Evolutionary conservation across 2,329 filamentous ascomycete genomes (phyloP).

Genomic region (Pseudogymnoascus sp.): DNA sequence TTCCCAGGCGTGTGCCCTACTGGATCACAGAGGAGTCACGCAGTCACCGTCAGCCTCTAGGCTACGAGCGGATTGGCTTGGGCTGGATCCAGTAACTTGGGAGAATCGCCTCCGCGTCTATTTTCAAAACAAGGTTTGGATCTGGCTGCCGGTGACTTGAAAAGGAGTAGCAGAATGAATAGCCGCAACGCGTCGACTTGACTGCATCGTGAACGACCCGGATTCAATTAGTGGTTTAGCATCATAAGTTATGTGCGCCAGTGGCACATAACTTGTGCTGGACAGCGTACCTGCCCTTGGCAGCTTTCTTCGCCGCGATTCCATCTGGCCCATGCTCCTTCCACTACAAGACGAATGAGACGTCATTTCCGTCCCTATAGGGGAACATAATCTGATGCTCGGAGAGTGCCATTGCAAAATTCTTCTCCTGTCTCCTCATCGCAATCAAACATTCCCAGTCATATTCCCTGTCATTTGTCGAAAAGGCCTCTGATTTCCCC

Average conservation of each 20-base stretch:
- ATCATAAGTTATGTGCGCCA: slow-evolving; percentile 5
- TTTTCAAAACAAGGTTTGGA: slow-evolving; percentile 1
- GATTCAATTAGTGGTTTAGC: slow-evolving; percentile 6
- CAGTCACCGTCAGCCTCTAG: background rate
- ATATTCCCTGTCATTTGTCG: slow-evolving; percentile 4
- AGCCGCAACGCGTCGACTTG: background rate
- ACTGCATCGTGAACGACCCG: background rate
- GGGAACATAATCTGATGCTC: background rate
- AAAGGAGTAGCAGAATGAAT: slow-evolving; percentile 9
- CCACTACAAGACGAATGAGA: background rate
- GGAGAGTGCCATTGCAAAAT: background rate
- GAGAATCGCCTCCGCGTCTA: slow-evolving; percentile 2
- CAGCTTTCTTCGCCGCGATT: slow-evolving; percentile 1
- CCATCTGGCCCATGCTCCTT: slow-evolving; percentile 4
- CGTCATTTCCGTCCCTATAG: slow-evolving; percentile 3
- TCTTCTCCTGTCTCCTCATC: slow-evolving; percentile 2
- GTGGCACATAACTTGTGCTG: background rate
- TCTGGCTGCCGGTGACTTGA: background rate
- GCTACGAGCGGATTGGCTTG: slow-evolving; percentile 1
- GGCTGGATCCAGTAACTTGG: background rate
- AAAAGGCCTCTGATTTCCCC: background rate
- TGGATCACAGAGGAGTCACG: background rate
- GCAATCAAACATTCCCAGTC: slow-evolving; percentile 9
- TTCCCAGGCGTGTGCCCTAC: background rate
- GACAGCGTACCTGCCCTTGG: slow-evolving; percentile 5